Base-by-base conservation (phyloP, 2,329 filamentous ascomycete genomes). In the Sclerotiophoma versabilis region DNA sequence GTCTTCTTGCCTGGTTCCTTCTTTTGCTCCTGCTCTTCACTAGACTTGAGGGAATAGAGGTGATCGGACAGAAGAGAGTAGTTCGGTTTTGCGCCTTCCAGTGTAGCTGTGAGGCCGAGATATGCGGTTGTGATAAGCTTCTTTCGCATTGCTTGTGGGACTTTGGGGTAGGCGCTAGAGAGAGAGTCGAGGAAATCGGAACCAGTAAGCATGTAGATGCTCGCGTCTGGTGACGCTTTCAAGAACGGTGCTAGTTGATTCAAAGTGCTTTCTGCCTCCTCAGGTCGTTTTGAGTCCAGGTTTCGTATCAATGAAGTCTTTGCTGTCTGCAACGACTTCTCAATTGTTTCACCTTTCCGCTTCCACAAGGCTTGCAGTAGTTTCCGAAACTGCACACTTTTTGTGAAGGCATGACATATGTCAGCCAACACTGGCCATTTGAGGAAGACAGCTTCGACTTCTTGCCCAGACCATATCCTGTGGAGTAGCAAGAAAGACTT, bases 111-210 rank as follows among this genome's bases (percentile, higher is more conserved):
- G 0, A 97, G 79, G 32, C 89, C 89, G 3, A 96, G 79, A 68
- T 95, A 97, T 11, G 85, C 79, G 3, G 89, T 88, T 1, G 89
- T 86, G 39, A 93, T 81, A 25, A 96, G 83, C 14, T 84, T 82
- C 59, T 85, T 89, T 54, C 87, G 84, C 36, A 92, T 81, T 15
- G 69, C 62, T 19, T 84, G 82, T 51, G 87, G 84, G 73, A 85
- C 86, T 52, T 87, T 82, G 42, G 79, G 81, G 73, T 88, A 93
- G 57, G 87, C 87, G 43, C 78, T 78, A 30, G 85, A 79, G 11
- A 96, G 80, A 0, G 89, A 86, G 71, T 97, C 93, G 17, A 96
- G 75, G 64, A 95, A 93, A 75, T 97, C 93, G 44, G 90, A 92
- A 1, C 93, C 93, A 0, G 89, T 89, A 63, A 96, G 84, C 65